Conservation (phyloP, 495 filamentous ascomycete species). For the Halenospora varia region DNA sequence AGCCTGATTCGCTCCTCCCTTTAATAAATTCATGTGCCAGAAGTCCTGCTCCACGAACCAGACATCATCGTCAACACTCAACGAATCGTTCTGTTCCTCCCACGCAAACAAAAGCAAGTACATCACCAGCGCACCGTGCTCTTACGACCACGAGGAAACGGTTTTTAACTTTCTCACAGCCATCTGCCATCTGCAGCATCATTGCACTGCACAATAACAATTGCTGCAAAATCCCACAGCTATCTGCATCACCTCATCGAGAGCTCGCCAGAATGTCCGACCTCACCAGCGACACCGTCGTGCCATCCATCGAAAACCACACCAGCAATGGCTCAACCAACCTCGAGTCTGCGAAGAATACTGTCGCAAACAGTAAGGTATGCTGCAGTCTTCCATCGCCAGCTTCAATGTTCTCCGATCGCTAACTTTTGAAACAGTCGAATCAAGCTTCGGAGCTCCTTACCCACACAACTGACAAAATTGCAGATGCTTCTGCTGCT, state of each 20-base stretch:
- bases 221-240: not conserved
- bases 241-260: not conserved
- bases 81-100: not conserved
- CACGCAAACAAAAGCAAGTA: not conserved
- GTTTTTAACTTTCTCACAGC: not conserved
- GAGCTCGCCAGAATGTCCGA: slow-evolving; percentile 16
- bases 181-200: not conserved
- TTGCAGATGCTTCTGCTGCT: slow-evolving; percentile 30
- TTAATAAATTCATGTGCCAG: slow-evolving; percentile 17
- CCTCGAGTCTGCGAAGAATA: slow-evolving; percentile 26
- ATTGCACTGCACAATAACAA: not conserved
- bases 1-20: slow-evolving; percentile 8
- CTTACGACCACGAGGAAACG: not conserved
- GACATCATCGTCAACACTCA: slow-evolving; percentile 5
- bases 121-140: not conserved
- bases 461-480: slow-evolving; percentile 21
- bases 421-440: slow-evolving; percentile 18
- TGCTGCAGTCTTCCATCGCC: not conserved
- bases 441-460: slow-evolving; percentile 15
- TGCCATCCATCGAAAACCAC: slow-evolving; percentile 21
- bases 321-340: not conserved
- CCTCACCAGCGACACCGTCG: slow-evolving; percentile 11
- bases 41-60: not conserved
- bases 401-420: slow-evolving; percentile 6
- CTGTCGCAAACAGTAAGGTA: slow-evolving; percentile 32